Base-by-base conservation (phyloP, 345 rosid genomes). In the Geranium brycei region DNA sequence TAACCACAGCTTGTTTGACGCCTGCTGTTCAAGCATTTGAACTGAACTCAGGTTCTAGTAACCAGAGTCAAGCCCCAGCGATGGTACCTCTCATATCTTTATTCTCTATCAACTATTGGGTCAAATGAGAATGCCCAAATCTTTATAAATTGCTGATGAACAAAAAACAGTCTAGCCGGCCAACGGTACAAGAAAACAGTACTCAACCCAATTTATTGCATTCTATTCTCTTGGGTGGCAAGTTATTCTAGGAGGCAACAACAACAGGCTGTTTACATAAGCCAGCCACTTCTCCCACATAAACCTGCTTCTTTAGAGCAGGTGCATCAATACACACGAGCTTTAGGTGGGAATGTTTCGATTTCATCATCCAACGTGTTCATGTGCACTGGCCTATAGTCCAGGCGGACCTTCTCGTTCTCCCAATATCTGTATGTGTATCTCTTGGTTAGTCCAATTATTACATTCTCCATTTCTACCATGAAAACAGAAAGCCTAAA, bases 331-430 rank as follows among this genome's bases (percentile, higher is more conserved):
- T 93, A 93, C 64, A 93, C 99, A 58, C 99, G 96, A 69, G 99
- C 97, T 77, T 88, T 93, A 16, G 99, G 99, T n/a, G 97, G 99
- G 85, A 93, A 83, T 13, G 97, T 2, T 65, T 90, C 88, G 0
- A 90, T 11, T 72, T 93, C 97, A 58, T 90, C 87, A 14, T 93
- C 99, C 41, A 93, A 79, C n/a, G 97, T 88, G 78, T 93, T 83
- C 99, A 90, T 78, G 81, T 93, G 99, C 62, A 93, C 99, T 17
- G 97, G 99, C 75, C 97, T 83, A 74, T 93, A 93, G 16, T 88
- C 95, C 59, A 93, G 76, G 62, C 87, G 83, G 23, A 90, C 99
- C 78, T 85, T 93, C 84, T 83, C 96, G 5, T 87, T 76, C 81
- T 93, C 91, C 99, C 99, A 93, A 62, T 81, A 88, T 57, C 98